Base-by-base conservation (phyloP, 257 asterid species). In the Fraxinus anomala region DNA sequence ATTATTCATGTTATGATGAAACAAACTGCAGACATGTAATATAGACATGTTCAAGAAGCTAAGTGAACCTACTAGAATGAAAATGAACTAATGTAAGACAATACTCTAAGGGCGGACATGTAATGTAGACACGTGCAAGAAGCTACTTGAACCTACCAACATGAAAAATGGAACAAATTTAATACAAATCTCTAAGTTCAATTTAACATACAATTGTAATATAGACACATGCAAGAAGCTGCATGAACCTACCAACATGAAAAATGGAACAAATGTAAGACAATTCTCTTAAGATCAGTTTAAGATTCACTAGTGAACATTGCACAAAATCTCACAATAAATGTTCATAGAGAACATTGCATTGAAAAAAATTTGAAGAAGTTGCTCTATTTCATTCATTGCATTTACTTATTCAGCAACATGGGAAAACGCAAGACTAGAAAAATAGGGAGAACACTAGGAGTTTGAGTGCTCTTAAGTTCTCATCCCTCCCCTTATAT, bases 21-120 rank as follows among this genome's bases (percentile, higher is more conserved):
- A 73, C 77, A 70, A 70, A 44, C 51, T 42, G 74, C n/a, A 69
- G 5, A 69, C 23, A 67, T 72, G 77, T 37, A 73, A 44, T 28
- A 9, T 51, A n/a, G 47, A 73, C 17, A 6, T 37, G n/a, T 59
- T 70, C 68, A 30, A 6, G 30, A 68, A 77, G 30, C 23, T 68
- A 9, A 1, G 34, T 28, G 8, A 37, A 63, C 69, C 21, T 42
- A 54, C 17, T 26, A 6, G 36, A 30, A 16, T 66, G 68, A 39
- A 16, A 17, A 44, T 12, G 31, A 63, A 26, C 19, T 68, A 30
- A 78, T 74, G 31, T 1, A 47, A 63, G 34, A 72, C 54, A 11
- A 69, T 56, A 28, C 31, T 23, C 4, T 26, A 69, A 33, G n/a
- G 34, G 34, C 34, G 34, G 34, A 31, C 34, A 31, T 72, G 77